These are phyloP conservation scores for Rasamsonia emersonii DNA, from an alignment of 2,329 filamentous ascomycete species.

Conservation along the genomic window DNA sequence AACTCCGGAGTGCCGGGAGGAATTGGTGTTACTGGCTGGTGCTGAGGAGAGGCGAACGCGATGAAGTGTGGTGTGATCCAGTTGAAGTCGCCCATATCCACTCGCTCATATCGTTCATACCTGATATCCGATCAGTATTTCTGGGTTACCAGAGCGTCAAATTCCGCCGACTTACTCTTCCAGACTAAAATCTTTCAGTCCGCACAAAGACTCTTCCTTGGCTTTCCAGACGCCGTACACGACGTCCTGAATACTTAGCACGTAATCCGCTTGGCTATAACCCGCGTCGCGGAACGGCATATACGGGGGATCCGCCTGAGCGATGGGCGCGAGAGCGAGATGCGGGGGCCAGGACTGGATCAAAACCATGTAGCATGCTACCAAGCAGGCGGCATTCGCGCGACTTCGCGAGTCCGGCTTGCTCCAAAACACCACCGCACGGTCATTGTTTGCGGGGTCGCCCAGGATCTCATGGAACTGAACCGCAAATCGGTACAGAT, in stretches of 20 bases:
- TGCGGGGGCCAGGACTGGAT: conserved; percentile 98
- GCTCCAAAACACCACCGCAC: conserved; percentile 94
- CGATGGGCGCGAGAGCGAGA: conserved; percentile 86
- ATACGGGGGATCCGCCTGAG: conserved; percentile 90
- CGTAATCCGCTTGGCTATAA: conserved; percentile 96
- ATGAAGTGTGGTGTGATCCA: conserved; percentile 95
- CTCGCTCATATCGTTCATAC: conserved; percentile 89
- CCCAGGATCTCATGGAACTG: conserved; percentile 92
- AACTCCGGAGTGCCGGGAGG: conserved; percentile 65
- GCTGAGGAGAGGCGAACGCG: conserved; percentile 91
- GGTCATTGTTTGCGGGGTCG: conserved; percentile 79
- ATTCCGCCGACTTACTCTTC: conserved; percentile 56
- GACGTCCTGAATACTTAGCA: conserved; percentile 90
- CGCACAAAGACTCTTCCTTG: conserved; percentile 89
- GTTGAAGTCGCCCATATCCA: conserved; percentile 99
- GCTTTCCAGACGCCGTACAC: conserved; percentile 99
- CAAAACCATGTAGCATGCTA: conserved; percentile 97
- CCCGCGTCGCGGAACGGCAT: conserved; percentile 99
- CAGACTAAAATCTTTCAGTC: conserved; percentile 86
- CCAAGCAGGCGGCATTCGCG: conserved; percentile 83
- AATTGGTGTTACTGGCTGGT: conserved; percentile 65
- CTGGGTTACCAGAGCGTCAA: not conserved
- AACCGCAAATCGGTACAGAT: conserved; percentile 92
- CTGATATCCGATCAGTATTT: conserved; percentile 27
- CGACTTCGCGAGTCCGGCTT: conserved; percentile 80